These are phyloP conservation scores for Saccharomyces cerevisiae DNA, from an alignment of 805 yeast genomes.

Conservation along the genomic window DNA sequence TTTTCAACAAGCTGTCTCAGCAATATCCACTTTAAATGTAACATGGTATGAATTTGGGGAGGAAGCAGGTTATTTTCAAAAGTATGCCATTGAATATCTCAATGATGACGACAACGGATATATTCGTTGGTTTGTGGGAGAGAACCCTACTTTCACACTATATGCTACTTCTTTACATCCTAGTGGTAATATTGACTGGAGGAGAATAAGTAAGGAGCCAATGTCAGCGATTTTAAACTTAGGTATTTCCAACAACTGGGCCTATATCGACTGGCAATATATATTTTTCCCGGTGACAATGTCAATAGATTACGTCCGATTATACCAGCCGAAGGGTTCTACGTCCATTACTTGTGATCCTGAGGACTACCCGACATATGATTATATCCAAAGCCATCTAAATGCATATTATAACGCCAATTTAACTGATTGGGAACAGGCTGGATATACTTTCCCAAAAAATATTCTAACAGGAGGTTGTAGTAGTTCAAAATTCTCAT, in stretches of 20 bases:
- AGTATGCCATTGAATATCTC: constrained; percentile 67
- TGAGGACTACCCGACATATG: constrained; percentile 69
- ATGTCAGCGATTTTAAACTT: constrained; percentile 82
- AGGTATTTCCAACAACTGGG: constrained; percentile 90
- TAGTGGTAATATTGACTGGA: constrained; percentile 81
- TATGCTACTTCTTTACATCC: constrained; percentile 74
- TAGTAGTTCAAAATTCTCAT: constrained; percentile 25
- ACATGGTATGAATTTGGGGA: constrained; percentile 74
- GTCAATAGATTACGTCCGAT: constrained; percentile 76
- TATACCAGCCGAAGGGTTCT: constrained; percentile 75
- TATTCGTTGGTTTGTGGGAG: constrained; percentile 81
- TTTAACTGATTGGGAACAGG: constrained; percentile 62
- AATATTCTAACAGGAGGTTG: constrained; percentile 50
- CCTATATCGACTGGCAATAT: constrained; percentile 83
- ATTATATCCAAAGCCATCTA: constrained; percentile 66
- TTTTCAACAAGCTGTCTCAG: constrained; percentile 86
- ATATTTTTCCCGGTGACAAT: constrained; percentile 70
- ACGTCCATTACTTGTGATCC: constrained; percentile 79
- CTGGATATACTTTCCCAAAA: constrained; percentile 67
- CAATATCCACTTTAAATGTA: constrained; percentile 65
- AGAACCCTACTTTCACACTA: constrained; percentile 64
- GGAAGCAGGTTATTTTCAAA: constrained; percentile 49
- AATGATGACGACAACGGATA: constrained; percentile 68
- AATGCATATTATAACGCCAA: constrained; percentile 64
- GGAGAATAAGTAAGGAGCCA: constrained; percentile 81